These are phyloP conservation scores for Pinus taeda DNA, from an alignment of 75 land plant genomes.

Conservation along the genomic window DNA sequence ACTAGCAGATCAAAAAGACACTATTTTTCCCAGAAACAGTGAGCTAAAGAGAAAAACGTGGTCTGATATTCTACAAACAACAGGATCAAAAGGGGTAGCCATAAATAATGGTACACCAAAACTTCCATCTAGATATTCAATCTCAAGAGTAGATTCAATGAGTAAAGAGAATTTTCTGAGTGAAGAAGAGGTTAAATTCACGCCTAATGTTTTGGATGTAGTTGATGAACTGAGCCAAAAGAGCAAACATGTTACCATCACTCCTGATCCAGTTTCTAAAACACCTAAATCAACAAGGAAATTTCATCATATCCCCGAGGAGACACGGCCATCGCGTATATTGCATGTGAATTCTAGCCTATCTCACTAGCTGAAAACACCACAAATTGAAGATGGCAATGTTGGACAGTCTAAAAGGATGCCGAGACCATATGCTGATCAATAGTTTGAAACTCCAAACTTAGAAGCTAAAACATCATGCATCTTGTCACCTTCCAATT, in stretches of 20 bases:
- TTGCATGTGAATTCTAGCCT: slow-evolving; percentile 52
- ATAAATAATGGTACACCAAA: background rate
- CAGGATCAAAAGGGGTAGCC: background rate
- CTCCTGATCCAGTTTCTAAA: slow-evolving; percentile 13
- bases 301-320: background rate
- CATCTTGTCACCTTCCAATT: no score
- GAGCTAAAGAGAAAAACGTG: background rate
- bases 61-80: background rate
- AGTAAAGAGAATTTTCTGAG: background rate
- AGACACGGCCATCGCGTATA: slow-evolving; percentile 8
- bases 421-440: background rate
- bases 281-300: slow-evolving; percentile 1
- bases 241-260: background rate
- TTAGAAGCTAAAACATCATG: no score
- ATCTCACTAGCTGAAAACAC: slow-evolving; percentile 46
- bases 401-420: background rate
- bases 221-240: background rate
- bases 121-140: background rate
- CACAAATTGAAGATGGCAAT: slow-evolving; percentile 4
- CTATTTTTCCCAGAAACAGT: no score
- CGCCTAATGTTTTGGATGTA: background rate
- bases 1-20: no score
- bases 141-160: background rate
- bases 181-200: background rate
- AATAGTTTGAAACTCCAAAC: no score